Percentiles rank a stretch among this genome's conserved stretches.
phyloP scores from a whole-genome alignment of 768 basidiomycete species.

The Cubamyces lactineus region DNA sequence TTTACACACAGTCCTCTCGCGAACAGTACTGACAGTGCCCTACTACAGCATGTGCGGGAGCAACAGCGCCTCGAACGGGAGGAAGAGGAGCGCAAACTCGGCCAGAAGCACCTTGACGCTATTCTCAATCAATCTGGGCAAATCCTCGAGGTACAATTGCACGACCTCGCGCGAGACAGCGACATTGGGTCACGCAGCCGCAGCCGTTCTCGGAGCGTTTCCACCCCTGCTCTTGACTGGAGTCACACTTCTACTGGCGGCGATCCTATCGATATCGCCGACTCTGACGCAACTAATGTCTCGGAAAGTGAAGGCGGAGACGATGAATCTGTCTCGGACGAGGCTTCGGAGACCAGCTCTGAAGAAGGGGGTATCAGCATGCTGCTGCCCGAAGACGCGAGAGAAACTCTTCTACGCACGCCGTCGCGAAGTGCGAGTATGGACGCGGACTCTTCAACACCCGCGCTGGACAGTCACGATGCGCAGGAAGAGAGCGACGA shows the following conservation, averaged over 20 bases:
- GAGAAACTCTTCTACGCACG: background rate
- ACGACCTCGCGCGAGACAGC: conserved; percentile 50
- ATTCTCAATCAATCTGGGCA: conserved; percentile 89
- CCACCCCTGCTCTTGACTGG: conserved; percentile 27
- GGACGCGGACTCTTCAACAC: conserved; percentile 1
- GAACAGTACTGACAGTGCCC: background rate
- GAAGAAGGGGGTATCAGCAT: conserved; percentile 16
- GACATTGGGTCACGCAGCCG: conserved; percentile 51
- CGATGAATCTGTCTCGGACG: conserved; percentile 30
- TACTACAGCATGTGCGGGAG: conserved; percentile 69
- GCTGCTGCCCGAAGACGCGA: conserved; percentile 11
- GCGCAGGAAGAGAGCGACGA: background rate
- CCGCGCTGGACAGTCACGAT: background rate
- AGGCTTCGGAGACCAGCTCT: background rate
- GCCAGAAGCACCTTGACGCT: conserved; percentile 86
- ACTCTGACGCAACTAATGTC: conserved; percentile 32
- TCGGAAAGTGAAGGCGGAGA: conserved; percentile 37
- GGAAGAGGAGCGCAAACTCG: conserved; percentile 77
- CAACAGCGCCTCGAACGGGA: conserved; percentile 63
- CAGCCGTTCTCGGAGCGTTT: conserved; percentile 58
- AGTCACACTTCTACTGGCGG: conserved; percentile 25
- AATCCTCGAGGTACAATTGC: conserved; percentile 82
- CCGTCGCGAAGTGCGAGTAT: conserved; percentile 5
- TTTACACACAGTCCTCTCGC: background rate
- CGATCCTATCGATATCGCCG: conserved; percentile 29